Evolutionary conservation across 2,329 filamentous ascomycete genomes (phyloP), one percentile per base, ranked within the genome.

Genomic region (Teratosphaeria gauchensis): DNA sequence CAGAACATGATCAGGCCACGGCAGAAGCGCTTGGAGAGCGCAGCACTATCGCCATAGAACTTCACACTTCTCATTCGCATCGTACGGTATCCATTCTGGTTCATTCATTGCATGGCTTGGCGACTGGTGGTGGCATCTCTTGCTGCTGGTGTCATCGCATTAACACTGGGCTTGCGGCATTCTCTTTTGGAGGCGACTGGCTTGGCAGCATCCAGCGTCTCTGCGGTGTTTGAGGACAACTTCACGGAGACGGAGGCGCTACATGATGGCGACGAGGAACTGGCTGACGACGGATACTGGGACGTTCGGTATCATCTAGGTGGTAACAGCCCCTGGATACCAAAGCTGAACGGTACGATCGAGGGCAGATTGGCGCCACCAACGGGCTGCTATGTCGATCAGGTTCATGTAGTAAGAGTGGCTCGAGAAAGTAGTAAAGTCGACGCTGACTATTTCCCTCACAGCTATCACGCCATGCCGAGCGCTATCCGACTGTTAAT

Each of bases 401-500:
- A 84, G 66, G 76, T 83, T n/a, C 81, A 84, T 68, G 80, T 84
- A 80, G 80, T 82, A 71, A 59, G 65, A 58, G 28, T 19, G 19
- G 8, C n/a, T 30, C 9, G 8, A 2, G n/a, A 46, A 48, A 16
- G 54, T 53, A 32, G 56, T 61, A n/a, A 51, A 4, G 46, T 14
- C 56, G 31, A 54, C 12, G 57, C 56, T 65, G 38, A 61, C 57
- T 32, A 7, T 32, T 14, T 48, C 46, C 52, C 31, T 54, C 35
- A 3, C 63, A 82, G 80, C 78, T 84, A 73, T 80, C 82, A 21
- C 76, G 82, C 48, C 82, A 84, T 71, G 79, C 74, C 24, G 82
- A 83, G 66, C 73, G 82, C 65, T 84, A 82, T 69, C 82, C 82
- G 0, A 84, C 81, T 0, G 68, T 67, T 38, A 75, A 71, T 60